Conservation (phyloP, 2,329 filamentous ascomycete genomes). For the Paraphaeosphaeria minitans region DNA sequence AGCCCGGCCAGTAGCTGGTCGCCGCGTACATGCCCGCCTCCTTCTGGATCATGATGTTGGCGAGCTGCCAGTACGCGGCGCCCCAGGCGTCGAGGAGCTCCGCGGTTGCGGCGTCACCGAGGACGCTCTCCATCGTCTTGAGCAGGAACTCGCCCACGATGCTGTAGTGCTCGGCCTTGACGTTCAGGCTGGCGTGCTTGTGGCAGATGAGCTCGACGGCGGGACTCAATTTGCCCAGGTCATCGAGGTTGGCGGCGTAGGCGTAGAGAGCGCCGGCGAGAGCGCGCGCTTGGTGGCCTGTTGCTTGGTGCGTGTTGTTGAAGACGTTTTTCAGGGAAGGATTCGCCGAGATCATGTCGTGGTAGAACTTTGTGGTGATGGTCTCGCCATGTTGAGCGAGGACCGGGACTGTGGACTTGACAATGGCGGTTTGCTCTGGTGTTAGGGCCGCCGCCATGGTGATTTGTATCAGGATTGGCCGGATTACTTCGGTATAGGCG, state of each 20-base stretch:
- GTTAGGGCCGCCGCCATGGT: constrained; percentile 56
- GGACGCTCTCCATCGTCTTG: constrained; percentile 67
- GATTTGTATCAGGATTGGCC: not conserved
- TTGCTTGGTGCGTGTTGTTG: constrained; percentile 72
- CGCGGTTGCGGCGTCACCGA: constrained; percentile 69
- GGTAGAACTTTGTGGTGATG: constrained; percentile 76
- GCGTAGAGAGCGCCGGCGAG: constrained; percentile 71
- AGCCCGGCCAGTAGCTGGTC: constrained; percentile 67
- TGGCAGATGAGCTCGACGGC: constrained; percentile 72
- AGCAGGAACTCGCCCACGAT: constrained; percentile 73
- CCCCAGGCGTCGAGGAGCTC: constrained; percentile 71
- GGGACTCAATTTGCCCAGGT: constrained; percentile 64
- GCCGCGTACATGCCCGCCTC: constrained; percentile 68
- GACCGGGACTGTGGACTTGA: constrained; percentile 73
- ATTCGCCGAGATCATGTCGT: constrained; percentile 67
- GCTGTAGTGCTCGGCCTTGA: constrained; percentile 71
- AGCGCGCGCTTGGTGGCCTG: constrained; percentile 70
- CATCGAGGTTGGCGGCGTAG: constrained; percentile 74
- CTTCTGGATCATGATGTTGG: constrained; percentile 71
- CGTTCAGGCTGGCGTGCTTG: constrained; percentile 74
- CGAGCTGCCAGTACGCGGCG: constrained; percentile 74
- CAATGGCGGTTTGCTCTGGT: constrained; percentile 64
- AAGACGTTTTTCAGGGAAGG: constrained; percentile 73
- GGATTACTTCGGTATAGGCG: not conserved
- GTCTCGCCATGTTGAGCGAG: constrained; percentile 69